Evolutionary conservation across 345 rosid species (phyloP), one percentile per base, ranked within the genome.

Genomic region (Lumnitzera littorea): DNA sequence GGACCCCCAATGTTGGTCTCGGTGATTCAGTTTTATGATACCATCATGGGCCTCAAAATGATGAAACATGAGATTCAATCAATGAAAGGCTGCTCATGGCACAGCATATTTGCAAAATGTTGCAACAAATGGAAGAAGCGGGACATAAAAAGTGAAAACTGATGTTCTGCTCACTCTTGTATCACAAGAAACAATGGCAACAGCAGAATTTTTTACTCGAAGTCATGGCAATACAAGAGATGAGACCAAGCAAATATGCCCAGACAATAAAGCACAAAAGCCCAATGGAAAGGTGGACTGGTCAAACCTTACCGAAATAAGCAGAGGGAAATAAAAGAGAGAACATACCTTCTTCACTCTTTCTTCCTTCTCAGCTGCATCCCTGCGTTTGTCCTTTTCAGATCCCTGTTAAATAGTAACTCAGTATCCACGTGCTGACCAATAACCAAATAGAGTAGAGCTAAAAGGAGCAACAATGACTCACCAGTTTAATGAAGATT

Each of bases 321-420:
- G 36, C 0, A 24, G 24, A 17, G 2, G 12, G 29, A 13, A 46
- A 12, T 17, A 20, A 16, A 10, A 17, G 46, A n/a, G 48, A 54
- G 46, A 60, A 27, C 8, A 12, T 29, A 95, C 99, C 99, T 88
- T 91, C 73, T 87, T 91, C 24, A 81, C 84, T 67, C 60, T 88
- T 69, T 91, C 99, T 62, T 95, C 99, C 70, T 87, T 95, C 53
- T 95, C 99, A 67, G 76, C 75, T 57, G 89, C 91, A 54, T 95
- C 99, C 72, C 76, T 91, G 70, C 86, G 78, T 66, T 78, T 95
- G 78, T 95, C 99, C 83, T 88, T 95, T n/a, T 87, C 99, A 62
- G 91, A 84, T 53, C 98, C 96, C 99, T 95, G 50, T 25, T 13
- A 70, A 66, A 23, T 53, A 23, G 50, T 23, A 48, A 53, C 24